These are phyloP conservation scores for Trametes hirsuta DNA, from an alignment of 1,284 basidiomycete genomes.

Conservation along the genomic window DNA sequence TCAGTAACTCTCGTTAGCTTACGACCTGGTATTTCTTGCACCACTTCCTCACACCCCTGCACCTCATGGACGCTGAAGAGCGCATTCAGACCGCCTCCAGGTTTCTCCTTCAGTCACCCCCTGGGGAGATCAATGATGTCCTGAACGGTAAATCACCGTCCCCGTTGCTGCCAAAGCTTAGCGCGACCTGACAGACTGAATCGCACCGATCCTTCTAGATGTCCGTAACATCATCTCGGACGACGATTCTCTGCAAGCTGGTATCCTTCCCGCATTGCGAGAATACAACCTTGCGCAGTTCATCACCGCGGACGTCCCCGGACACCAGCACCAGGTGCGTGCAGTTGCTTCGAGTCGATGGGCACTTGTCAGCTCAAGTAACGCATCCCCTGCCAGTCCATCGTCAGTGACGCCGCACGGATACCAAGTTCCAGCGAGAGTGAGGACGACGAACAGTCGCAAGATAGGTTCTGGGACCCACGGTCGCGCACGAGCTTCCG, in stretches of 20 bases:
- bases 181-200: constrained; percentile 1
- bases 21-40: too few relatives aligned
- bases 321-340: constrained; percentile 69
- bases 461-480: constrained; percentile 82
- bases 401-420: constrained; percentile 73
- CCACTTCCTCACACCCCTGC: not conserved
- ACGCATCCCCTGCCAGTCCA: constrained; percentile 50
- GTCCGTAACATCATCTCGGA: constrained; percentile 87
- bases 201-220: constrained; percentile 52
- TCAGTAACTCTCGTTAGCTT: too few relatives aligned
- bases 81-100: constrained; percentile 72
- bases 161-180: not conserved
- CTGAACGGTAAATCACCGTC: constrained; percentile 65
- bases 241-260: constrained; percentile 78
- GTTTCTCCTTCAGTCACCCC: constrained; percentile 88
- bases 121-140: constrained; percentile 95
- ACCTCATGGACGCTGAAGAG: constrained; percentile 59
- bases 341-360: not conserved
- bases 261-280: constrained; percentile 74
- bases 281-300: constrained; percentile 89
- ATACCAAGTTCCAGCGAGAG: constrained; percentile 33
- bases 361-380: not conserved
- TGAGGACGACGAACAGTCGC: constrained; percentile 40
- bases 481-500: constrained; percentile 75
- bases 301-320: constrained; percentile 80